Evolutionary conservation across 176 grass and related monocot species (phyloP), one percentile per base, ranked within the genome.

Genomic region (Carex littledalei): DNA sequence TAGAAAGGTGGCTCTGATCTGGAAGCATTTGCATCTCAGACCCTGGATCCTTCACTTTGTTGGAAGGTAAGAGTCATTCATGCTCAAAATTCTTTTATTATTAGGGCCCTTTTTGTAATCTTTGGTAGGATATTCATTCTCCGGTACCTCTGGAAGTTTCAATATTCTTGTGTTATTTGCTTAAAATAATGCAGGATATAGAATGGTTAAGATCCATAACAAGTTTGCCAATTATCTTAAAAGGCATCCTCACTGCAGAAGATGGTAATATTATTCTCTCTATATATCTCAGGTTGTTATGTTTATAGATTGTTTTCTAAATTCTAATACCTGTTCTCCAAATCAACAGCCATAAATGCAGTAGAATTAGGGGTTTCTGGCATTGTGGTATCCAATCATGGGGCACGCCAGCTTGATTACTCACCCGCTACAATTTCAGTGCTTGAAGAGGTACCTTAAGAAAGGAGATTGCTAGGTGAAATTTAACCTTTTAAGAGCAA

Each of bases 381-480:
- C 17, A 87, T 97, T 43, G 85, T 97, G 18, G 94, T 97, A 84
- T 97, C 94, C 72, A 97, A 97, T 83, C 94, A 97, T 3, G 92
- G 94, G 39, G 90, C 78, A 6, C 81, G 94, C 77, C 94, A 97
- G 81, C 89, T 94, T 15, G 90, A 97, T 70, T 92, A 94, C 77
- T 55, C 90, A n/a, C 94, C 90, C 0, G 78, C 94, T 54, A 97
- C 92, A 60, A 94, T 97, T 86, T 78, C 89, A 16, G 88, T 60
- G 18, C 94, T 97, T 16, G 90, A 94, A 86, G 91, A 92, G 91
- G 94, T 93, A 88, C 55, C 29, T 57, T 57, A 80, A 70, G 15
- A 66, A 45, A 21, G 22, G 11, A 84, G 13, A 68, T 34, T 35
- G 17, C 13, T 56, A 72, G 22, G 14, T 78, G 73, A 56, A 56